Base-by-base conservation (phyloP, 2,329 filamentous ascomycete species). In the Tolypocladium nubicola region DNA sequence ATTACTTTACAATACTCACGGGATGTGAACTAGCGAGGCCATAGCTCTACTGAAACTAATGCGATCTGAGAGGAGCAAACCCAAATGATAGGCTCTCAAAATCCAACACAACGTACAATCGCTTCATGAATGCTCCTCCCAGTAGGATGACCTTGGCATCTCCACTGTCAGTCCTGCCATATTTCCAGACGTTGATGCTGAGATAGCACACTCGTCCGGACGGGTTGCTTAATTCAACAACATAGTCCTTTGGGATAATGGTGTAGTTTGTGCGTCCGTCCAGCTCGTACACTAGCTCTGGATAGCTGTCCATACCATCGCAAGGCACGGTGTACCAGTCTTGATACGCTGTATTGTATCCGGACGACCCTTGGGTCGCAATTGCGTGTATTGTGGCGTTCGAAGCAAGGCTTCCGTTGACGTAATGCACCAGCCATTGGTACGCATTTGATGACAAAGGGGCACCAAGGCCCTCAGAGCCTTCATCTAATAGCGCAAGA, bases 281-380 rank as follows among this genome's bases (percentile, higher is more conserved):
- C 6, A 55, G 43, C 53, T 55, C 53, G 43, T 49, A 55, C 0
- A 55, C 41, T 19, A 55, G 41, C 3, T 55, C 53, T 1, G 53
- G 53, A 35, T 49, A 55, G n/a, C 23, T 10, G 5, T 47, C 33
- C 5, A 37, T 55, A 4, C 14, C 41, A 16, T 37, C 23, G 33
- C 53, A 55, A 16, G 53, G 49, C n/a, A 56, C 55, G 2, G 55
- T 56, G 14, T 39, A 56, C 55, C 55, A 56, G 30, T 53, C 13
- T 45, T 56, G 55, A 13, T 38, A 10, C n/a, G 23, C 39, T 13
- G n/a, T 53, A 43, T 56, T 56, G 55, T 52, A 56, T 33, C 55
- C 55, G 2, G 55, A 47, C 1, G 49, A 56, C 8, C 55, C 55
- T 30, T 56, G 55, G 3, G 23, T 45, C 26, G 35, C 11, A 23